phyloP scores from a whole-genome alignment of 129 eudicot species.

The Saussurea involucrata region DNA sequence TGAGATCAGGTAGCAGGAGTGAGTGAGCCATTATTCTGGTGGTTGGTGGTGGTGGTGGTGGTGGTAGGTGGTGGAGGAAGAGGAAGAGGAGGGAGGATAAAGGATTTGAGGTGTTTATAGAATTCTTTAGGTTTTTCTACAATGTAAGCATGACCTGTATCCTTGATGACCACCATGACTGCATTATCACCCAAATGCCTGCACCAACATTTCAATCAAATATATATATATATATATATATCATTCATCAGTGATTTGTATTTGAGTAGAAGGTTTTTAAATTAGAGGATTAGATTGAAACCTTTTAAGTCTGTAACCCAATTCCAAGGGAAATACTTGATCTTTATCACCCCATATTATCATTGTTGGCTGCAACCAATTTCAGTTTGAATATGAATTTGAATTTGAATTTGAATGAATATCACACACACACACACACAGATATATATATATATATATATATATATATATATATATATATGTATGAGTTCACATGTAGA shows the following conservation, averaged over 20 bases:
- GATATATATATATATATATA: neutral
- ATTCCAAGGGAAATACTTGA: constrained; percentile 56
- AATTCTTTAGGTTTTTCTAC: constrained; percentile 60
- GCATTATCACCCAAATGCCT: constrained; percentile 76
- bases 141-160: constrained; percentile 57
- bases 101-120: constrained; percentile 45
- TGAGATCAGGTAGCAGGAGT: constrained; percentile 3
- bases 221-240: neutral
- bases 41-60: constrained; percentile 1
- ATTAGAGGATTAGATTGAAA: neutral
- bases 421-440: no score
- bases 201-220: constrained; percentile 9
- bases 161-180: constrained; percentile 43
- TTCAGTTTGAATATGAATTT: neutral
- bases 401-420: neutral
- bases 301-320: constrained; percentile 69
- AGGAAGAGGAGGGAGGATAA: constrained; percentile 37
- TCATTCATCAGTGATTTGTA: constrained; percentile 3
- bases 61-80: constrained; percentile 18
- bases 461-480: neutral
- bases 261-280: neutral
- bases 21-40: neutral
- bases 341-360: constrained; percentile 76
- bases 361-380: constrained; percentile 56
- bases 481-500: neutral